phyloP scores from a whole-genome alignment of 306 rosid genomes.

The Senna siamea region DNA sequence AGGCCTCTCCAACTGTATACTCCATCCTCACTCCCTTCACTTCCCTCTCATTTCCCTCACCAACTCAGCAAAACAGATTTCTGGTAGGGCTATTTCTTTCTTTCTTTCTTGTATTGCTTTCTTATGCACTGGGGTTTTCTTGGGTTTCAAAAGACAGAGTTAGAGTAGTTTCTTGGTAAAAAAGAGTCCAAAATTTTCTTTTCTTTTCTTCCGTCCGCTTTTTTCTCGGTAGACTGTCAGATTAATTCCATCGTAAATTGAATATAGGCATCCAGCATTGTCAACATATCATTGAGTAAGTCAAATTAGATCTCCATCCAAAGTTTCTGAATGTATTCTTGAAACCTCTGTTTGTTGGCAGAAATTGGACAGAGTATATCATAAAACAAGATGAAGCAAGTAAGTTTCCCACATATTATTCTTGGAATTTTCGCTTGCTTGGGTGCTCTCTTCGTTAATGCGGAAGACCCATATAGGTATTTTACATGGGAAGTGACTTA shows the following conservation, averaged over 20 bases:
- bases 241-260: no score
- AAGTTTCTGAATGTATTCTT: no score
- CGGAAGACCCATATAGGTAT: slow-evolving; percentile 65
- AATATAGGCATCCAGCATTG: no score
- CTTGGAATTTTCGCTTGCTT: slow-evolving; percentile 56
- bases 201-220: no score
- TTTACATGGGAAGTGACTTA: slow-evolving; percentile 65
- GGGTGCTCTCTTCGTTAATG: slow-evolving; percentile 50
- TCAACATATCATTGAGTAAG: no score
- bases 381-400: slow-evolving; percentile 48
- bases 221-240: no score
- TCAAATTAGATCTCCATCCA: no score
- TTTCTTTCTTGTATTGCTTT: no score
- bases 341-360: no score
- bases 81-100: slow-evolving; percentile 22
- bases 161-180: no score
- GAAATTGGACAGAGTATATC: slow-evolving; percentile 10
- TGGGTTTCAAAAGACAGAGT: no score
- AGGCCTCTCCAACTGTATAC: slow-evolving; percentile 3
- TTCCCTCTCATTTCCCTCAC: slow-evolving; percentile 1
- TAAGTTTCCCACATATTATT: slow-evolving; percentile 37
- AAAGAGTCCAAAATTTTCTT: no score
- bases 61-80: not conserved
- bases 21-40: slow-evolving; percentile 18
- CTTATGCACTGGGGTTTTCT: not conserved